These are phyloP conservation scores for Xylariales sp. DNA, from an alignment of 2,329 filamentous ascomycete species.

Conservation along the genomic window DNA sequence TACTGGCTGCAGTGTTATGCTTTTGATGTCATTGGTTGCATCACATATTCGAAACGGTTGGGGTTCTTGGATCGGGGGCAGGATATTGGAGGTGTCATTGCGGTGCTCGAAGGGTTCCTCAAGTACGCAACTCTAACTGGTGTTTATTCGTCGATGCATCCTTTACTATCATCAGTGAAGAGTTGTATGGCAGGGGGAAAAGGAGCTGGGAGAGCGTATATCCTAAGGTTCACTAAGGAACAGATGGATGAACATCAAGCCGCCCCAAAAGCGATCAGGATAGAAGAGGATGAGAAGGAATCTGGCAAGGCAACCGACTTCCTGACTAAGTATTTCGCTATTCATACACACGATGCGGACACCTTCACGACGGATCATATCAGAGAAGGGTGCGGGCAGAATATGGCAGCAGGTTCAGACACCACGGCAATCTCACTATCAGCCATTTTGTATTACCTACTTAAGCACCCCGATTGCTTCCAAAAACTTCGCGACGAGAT, in stretches of 20 bases:
- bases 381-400: conserved; percentile 16
- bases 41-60: conserved; percentile 17
- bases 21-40: conserved; percentile 21
- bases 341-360: conserved; percentile 21
- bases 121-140: conserved; percentile 22
- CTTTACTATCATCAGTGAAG: conserved; percentile 8
- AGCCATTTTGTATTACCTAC: conserved; percentile 20
- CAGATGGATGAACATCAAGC: conserved; percentile 13
- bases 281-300: not conserved
- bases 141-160: conserved; percentile 16
- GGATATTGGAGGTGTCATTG: conserved; percentile 12
- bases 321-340: conserved; percentile 22
- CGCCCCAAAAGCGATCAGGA: not conserved
- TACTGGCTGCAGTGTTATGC: conserved; percentile 18
- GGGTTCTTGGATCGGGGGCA: conserved; percentile 21
- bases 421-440: conserved; percentile 30
- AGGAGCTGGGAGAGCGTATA: conserved; percentile 20
- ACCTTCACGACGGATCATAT: conserved; percentile 26
- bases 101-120: not conserved
- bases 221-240: conserved; percentile 21
- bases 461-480: conserved; percentile 14
- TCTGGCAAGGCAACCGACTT: conserved; percentile 16
- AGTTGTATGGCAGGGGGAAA: conserved; percentile 13
- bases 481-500: conserved; percentile 18
- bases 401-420: conserved; percentile 31